Base-by-base conservation (phyloP, 2,329 filamentous ascomycete genomes). In the Juglanconis sp. region DNA sequence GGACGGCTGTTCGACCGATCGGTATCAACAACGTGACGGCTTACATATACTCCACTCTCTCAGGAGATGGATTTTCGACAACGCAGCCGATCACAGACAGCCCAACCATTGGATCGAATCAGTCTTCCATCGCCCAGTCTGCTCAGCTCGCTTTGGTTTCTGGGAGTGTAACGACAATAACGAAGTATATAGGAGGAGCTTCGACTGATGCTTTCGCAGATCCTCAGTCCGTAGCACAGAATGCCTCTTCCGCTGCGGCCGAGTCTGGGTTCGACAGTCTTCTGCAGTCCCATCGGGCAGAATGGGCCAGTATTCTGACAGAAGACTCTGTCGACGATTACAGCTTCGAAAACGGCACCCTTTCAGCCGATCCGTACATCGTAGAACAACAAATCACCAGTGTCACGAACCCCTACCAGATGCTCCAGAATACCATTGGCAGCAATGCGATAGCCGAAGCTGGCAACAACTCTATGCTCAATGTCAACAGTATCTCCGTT, bases 141-240 rank as follows among this genome's bases (percentile, higher is more conserved):
- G 79, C 85, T 48, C 70, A 76, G 9, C 77, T 88, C 34, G 74
- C 71, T 1, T 74, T 90, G 6, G 74, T 73, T 35, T 79, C 80
- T 3, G 82, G 83, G 1, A 68, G 82, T 64, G 79, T 79, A 0
- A 77, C 83, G 3, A 82, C 77, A 1, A 72, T 91, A 50, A 82
- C 79, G 51, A 92, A 92, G 68, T 91, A 81, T 65, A 79, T 91
- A 15, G 89, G 89, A 34, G 81, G 79, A 53, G 88, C 89, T 4
- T 89, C 88, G 1, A 82, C 81, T 0, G 89, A 91, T 70, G 87
- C 86, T 0, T 91, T 90, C 67, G 63, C 74, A 0, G 74, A 87
- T 63, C 82, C 88, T 0, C 75, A 82, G 60, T 66, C 70, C 24
- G 76, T 79, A 1, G 89, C 89, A 2, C 77, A 77, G 60, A 69